These are phyloP conservation scores for Pestalotiopsis sp. DNA, from an alignment of 2,329 filamentous ascomycete species.

Conservation along the genomic window DNA sequence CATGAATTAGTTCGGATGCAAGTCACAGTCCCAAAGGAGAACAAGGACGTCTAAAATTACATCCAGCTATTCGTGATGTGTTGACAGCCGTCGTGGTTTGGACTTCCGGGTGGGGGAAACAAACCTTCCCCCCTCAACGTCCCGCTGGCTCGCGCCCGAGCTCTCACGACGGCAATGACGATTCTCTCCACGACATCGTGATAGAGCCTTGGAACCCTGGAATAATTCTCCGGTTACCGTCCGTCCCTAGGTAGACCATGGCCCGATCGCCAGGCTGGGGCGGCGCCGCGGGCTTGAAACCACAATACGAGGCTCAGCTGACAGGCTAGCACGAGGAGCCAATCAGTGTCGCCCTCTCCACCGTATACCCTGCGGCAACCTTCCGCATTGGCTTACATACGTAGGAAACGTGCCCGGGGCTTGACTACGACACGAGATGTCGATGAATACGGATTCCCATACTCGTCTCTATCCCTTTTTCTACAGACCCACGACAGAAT, in stretches of 20 bases:
- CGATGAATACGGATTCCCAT: slow-evolving; percentile 3
- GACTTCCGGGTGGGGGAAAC: not conserved
- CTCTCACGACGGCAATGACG: not conserved
- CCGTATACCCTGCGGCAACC: slow-evolving; percentile 4
- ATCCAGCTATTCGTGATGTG: not conserved
- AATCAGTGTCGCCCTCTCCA: not conserved
- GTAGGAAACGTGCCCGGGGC: not conserved
- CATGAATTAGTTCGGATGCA: too few species aligned
- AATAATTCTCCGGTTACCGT: not conserved
- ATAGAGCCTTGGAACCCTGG: not conserved
- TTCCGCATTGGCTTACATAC: slow-evolving; percentile 6
- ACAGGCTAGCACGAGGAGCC: not conserved
- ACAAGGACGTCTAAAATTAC: not conserved
- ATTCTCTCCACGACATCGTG: not conserved
- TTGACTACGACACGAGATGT: slow-evolving; percentile 5
- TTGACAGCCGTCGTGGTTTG: not conserved
- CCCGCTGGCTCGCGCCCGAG: not conserved
- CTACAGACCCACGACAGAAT: not conserved
- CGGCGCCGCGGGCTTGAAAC: slow-evolving; percentile 1
- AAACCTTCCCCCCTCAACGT: not conserved
- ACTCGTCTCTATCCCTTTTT: not conserved
- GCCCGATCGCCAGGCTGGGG: not conserved
- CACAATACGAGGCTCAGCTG: slow-evolving; percentile 8
- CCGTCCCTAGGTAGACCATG: not conserved
- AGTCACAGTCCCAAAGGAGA: not conserved